Conservation (phyloP, 2,329 filamentous ascomycete genomes). For the Hypoxylon sp. region DNA sequence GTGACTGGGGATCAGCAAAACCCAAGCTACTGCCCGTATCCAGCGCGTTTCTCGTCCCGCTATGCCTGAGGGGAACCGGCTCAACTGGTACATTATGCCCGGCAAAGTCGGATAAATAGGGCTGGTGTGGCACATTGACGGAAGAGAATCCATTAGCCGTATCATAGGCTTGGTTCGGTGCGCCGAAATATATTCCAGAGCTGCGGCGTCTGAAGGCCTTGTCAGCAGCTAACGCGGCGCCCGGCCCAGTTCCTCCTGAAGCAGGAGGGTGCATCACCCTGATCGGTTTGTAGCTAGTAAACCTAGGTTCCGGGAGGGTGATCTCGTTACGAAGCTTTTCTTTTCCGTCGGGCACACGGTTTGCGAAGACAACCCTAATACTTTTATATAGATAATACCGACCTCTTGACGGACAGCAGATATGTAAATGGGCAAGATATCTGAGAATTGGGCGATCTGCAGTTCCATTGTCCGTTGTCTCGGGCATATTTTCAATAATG, state of each 20-base stretch:
- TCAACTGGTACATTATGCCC: constrained; percentile 61
- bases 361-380: constrained; percentile 95
- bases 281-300: constrained; percentile 83
- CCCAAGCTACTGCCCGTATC: constrained; percentile 48
- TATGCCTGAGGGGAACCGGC: constrained; percentile 65
- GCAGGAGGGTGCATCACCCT: constrained; percentile 64
- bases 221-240: constrained; percentile 69
- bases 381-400: constrained; percentile 93
- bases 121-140: constrained; percentile 44
- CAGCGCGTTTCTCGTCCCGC: constrained; percentile 52
- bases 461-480: constrained; percentile 48
- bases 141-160: constrained; percentile 53
- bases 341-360: constrained; percentile 94
- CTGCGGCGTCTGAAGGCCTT: constrained; percentile 72
- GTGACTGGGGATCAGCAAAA: constrained; percentile 49
- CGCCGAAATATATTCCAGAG: constrained; percentile 63
- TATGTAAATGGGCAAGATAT: constrained; percentile 93
- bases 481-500: constrained; percentile 77
- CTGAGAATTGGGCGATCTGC: constrained; percentile 80
- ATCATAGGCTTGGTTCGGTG: constrained; percentile 55
- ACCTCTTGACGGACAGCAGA: constrained; percentile 87
- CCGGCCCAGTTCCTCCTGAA: constrained; percentile 58
- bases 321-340: constrained; percentile 93
- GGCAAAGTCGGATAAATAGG: constrained; percentile 50
- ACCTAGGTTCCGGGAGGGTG: constrained; percentile 88